Evolutionary conservation across 2,329 filamentous ascomycete genomes (phyloP).

Genomic region (Hypoxylon sp.): DNA sequence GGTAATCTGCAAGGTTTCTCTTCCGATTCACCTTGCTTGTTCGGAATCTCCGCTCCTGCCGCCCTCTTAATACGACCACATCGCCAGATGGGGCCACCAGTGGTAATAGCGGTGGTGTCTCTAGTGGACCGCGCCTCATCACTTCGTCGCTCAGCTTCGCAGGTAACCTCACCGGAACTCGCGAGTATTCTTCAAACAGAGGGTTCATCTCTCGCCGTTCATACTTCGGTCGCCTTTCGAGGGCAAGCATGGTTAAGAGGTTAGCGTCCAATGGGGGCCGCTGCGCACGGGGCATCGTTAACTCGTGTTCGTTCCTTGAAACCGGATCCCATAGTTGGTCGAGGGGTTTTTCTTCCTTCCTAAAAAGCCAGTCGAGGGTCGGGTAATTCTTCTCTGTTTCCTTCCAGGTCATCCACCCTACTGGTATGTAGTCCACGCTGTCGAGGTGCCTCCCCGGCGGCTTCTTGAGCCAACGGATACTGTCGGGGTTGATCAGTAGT

Average conservation of each 20-base stretch:
- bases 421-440: conserved; percentile 26
- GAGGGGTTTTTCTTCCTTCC: background rate
- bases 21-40: background rate
- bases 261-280: conserved; percentile 35
- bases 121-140: conserved; percentile 32
- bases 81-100: conserved; percentile 11
- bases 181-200: conserved; percentile 23
- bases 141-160: conserved; percentile 28
- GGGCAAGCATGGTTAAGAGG: conserved; percentile 41
- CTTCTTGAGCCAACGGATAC: conserved; percentile 13
- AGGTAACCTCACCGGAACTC: conserved; percentile 31
- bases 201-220: conserved; percentile 23
- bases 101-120: conserved; percentile 18
- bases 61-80: background rate
- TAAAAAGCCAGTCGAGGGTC: conserved; percentile 23
- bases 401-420: conserved; percentile 44
- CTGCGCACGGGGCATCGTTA: conserved; percentile 7
- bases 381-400: conserved; percentile 40
- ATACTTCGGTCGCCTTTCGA: conserved; percentile 30
- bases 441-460: background rate
- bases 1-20: background rate
- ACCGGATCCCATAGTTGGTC: conserved; percentile 44
- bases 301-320: conserved; percentile 32
- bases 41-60: background rate
- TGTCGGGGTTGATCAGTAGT: conserved; percentile 13